These are phyloP conservation scores for Xylaria bambusicola DNA, from an alignment of 495 filamentous ascomycete species.

Conservation along the genomic window DNA sequence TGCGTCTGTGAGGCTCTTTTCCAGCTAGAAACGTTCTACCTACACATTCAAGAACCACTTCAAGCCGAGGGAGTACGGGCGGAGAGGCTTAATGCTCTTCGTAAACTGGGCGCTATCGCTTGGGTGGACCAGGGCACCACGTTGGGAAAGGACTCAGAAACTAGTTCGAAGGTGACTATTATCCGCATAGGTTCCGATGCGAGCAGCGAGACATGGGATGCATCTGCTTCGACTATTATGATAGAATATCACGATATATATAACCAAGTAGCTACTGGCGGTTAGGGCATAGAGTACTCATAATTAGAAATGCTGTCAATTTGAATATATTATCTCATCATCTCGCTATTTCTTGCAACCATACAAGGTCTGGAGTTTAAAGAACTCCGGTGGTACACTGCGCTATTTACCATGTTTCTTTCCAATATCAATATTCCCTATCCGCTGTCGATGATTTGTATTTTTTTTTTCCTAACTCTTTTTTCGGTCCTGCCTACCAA, in stretches of 20 bases:
- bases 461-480: too few species aligned
- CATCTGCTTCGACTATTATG: constrained; percentile 28
- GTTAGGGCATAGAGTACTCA: constrained; percentile 7
- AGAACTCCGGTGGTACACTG: too few species aligned
- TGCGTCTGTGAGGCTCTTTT: constrained; percentile 34
- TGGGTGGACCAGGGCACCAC: constrained; percentile 26
- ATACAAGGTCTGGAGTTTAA: background rate
- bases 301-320: constrained; percentile 1
- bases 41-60: constrained; percentile 25
- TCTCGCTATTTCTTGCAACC: too few species aligned
- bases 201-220: constrained; percentile 24
- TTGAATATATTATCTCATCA: too few species aligned
- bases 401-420: too few species aligned
- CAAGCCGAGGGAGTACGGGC: constrained; percentile 28
- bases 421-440: too few species aligned
- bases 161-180: constrained; percentile 21
- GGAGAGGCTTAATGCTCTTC: constrained; percentile 27
- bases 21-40: constrained; percentile 34
- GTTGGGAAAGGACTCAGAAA: background rate
- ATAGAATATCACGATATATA: constrained; percentile 21
- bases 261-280: constrained; percentile 9
- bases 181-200: constrained; percentile 30
- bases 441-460: too few species aligned
- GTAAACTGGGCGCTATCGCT: constrained; percentile 24
- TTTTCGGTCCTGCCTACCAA: too few species aligned